Conservation (phyloP, 1,284 basidiomycete species). For the Ceraceosorus guamensis region DNA sequence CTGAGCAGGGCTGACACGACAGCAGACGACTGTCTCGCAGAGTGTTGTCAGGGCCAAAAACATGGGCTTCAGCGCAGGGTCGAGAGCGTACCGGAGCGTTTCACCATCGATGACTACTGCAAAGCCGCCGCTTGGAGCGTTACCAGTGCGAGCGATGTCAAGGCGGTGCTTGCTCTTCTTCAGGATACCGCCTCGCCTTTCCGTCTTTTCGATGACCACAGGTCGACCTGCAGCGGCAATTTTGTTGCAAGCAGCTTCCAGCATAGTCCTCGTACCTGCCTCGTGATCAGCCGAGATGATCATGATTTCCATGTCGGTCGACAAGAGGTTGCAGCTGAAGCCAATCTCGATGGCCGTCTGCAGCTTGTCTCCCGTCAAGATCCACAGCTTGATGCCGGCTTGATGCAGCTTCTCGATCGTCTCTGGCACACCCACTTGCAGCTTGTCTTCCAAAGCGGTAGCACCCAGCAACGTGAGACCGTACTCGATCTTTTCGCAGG, state of each 20-base stretch:
- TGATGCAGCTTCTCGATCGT: conserved; percentile 84
- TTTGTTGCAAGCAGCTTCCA: conserved; percentile 89
- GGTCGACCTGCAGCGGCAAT: conserved; percentile 70
- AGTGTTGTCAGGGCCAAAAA: conserved; percentile 90
- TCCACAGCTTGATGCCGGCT: conserved; percentile 96
- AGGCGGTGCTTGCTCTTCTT: conserved; percentile 19
- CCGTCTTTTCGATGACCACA: conserved; percentile 46
- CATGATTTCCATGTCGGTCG: conserved; percentile 67
- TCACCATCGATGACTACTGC: conserved; percentile 96
- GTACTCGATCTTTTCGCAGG: conserved; percentile 75
- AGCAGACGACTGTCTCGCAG: conserved; percentile 94
- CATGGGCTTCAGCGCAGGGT: conserved; percentile 67
- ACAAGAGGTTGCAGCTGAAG: conserved; percentile 31
- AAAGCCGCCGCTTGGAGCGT: conserved; percentile 55
- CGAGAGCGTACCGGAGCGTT: conserved; percentile 74
- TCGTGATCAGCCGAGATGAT: conserved; percentile 79
- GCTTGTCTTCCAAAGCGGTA: conserved; percentile 90
- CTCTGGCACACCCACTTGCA: conserved; percentile 93
- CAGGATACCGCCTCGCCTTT: conserved; percentile 16
- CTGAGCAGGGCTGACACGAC: conserved; percentile 90
- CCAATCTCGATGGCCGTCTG: conserved; percentile 96
- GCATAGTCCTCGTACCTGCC: conserved; percentile 70
- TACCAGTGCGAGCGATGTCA: neutral
- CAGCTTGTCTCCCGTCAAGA: conserved; percentile 88
- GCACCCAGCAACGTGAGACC: conserved; percentile 77